Evolutionary conservation across 2,329 filamentous ascomycete genomes (phyloP).

Genomic region (Colletotrichum brevisporum): DNA sequence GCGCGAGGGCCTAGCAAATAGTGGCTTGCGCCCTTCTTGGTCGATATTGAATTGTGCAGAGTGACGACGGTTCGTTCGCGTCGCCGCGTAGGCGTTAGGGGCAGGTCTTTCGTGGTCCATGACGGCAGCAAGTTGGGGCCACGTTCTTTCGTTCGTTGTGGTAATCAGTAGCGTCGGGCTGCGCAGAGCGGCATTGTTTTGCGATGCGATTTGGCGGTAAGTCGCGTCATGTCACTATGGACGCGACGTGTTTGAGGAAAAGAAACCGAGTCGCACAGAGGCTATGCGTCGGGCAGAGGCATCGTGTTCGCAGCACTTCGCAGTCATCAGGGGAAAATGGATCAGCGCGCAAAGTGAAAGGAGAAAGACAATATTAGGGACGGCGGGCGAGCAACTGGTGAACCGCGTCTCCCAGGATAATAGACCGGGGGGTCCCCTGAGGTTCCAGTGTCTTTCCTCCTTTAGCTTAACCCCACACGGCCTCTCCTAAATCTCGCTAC

Average conservation of each 20-base stretch:
- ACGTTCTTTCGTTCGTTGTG: slow-evolving; percentile 27
- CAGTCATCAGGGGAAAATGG: slow-evolving; percentile 33
- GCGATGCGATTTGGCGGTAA: slow-evolving; percentile 22
- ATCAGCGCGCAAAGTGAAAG: slow-evolving; percentile 26
- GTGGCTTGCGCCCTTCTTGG: slow-evolving; percentile 56
- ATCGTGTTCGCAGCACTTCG: slow-evolving; percentile 17
- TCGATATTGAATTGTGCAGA: slow-evolving; percentile 50
- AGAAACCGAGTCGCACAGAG: not conserved
- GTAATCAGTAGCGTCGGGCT: slow-evolving; percentile 24
- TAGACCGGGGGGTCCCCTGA: slow-evolving; percentile 24
- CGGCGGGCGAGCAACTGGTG: slow-evolving; percentile 23
- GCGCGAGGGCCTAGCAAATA: slow-evolving; percentile 50
- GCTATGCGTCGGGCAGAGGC: slow-evolving; percentile 1
- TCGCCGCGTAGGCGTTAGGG: slow-evolving; percentile 39
- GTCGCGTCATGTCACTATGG: slow-evolving; percentile 38
- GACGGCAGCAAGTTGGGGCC: slow-evolving; percentile 13
- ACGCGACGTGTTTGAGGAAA: not conserved
- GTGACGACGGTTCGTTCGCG: slow-evolving; percentile 44
- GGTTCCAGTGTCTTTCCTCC: slow-evolving; percentile 35
- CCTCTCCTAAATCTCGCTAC: slow-evolving; percentile 30
- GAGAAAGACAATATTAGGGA: slow-evolving; percentile 33
- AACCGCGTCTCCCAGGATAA: slow-evolving; percentile 34
- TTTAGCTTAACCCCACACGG: slow-evolving; percentile 32
- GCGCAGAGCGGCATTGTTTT: slow-evolving; percentile 35
- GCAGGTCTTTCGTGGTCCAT: slow-evolving; percentile 46